A percentile compares a stretch with the other conserved stretches of the same genome.
phyloP scores from a whole-genome alignment of 306 rosid genomes.

The Citrullus mucosospermus region DNA sequence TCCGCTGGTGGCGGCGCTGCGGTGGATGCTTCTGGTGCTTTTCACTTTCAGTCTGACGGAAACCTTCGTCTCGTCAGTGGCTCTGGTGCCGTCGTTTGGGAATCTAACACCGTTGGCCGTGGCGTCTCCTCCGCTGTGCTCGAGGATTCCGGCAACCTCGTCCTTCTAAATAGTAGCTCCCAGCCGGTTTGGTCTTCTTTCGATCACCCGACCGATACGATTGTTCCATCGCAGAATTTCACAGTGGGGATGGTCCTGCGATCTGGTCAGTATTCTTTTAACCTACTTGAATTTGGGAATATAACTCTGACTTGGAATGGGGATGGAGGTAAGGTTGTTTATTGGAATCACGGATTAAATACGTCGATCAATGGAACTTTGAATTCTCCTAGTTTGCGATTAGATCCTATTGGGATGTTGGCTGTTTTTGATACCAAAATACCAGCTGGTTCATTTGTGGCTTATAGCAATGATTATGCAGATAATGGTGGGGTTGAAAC shows the following conservation, averaged over 20 bases:
- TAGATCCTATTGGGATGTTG: conserved; percentile 32
- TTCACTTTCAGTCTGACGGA: conserved; percentile 39
- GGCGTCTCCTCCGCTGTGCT: conserved; percentile 43
- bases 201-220: conserved; percentile 45
- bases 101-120: conserved; percentile 32
- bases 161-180: conserved; percentile 19
- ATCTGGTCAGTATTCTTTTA: conserved; percentile 42
- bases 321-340: conserved; percentile 8
- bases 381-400: conserved; percentile 24
- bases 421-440: conserved; percentile 30
- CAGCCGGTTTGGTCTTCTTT: conserved; percentile 49
- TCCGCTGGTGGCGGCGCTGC: conserved; percentile 25
- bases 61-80: conserved; percentile 45
- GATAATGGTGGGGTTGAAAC: conserved; percentile 16
- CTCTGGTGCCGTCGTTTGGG: conserved; percentile 45
- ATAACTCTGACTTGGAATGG: conserved; percentile 44
- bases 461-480: conserved; percentile 54
- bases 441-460: conserved; percentile 18
- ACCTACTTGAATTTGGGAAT: conserved; percentile 26
- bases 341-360: conserved; percentile 46
- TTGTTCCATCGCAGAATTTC: conserved; percentile 52
- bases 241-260: conserved; percentile 21
- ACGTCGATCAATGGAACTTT: conserved; percentile 29
- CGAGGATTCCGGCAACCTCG: conserved; percentile 35
- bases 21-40: conserved; percentile 40